Conservation (phyloP, 2,329 filamentous ascomycete genomes). For the Diaporthe sp. region DNA sequence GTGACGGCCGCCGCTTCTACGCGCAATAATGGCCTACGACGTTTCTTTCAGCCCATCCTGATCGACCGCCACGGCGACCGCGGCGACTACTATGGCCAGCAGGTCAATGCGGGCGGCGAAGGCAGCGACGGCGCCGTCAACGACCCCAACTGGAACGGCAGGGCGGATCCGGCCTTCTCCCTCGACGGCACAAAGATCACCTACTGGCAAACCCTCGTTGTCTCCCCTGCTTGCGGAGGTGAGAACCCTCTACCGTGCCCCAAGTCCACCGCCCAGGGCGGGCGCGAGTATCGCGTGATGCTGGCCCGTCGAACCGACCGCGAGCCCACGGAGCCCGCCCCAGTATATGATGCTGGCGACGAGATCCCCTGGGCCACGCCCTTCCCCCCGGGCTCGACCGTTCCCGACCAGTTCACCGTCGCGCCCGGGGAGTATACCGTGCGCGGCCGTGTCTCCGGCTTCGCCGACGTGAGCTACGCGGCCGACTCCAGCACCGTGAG, state of each 20-base stretch:
- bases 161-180: conserved; percentile 59
- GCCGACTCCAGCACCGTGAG: neutral
- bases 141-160: conserved; percentile 63
- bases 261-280: conserved; percentile 55
- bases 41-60: conserved; percentile 62
- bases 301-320: conserved; percentile 55
- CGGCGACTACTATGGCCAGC: conserved; percentile 59
- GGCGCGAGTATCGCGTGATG: conserved; percentile 57
- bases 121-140: conserved; percentile 54
- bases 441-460: neutral
- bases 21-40: conserved; percentile 60
- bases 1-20: conserved; percentile 54
- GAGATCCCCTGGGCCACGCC: conserved; percentile 52
- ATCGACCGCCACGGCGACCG: conserved; percentile 61
- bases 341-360: conserved; percentile 42
- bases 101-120: conserved; percentile 55
- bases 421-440: neutral
- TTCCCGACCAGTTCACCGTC: neutral
- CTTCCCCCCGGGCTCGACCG: neutral
- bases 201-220: conserved; percentile 57
- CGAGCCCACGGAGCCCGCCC: conserved; percentile 45
- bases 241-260: conserved; percentile 57
- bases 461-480: neutral
- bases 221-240: conserved; percentile 59
- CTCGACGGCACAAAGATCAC: conserved; percentile 58